Conservation (phyloP, 768 basidiomycete genomes). For the Ramaria sp. region DNA sequence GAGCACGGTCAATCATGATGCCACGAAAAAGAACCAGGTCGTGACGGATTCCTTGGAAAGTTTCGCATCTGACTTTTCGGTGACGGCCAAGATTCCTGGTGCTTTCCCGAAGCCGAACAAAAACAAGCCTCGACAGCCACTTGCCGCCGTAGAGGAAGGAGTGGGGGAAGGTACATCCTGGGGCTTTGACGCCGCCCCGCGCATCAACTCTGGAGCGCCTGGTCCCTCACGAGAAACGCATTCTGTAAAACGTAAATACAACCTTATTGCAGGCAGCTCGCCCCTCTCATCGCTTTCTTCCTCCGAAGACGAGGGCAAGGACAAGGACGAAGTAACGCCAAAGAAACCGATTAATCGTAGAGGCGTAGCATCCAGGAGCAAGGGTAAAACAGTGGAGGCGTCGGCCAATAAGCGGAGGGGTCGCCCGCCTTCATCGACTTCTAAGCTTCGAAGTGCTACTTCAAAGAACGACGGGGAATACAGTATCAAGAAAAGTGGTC, state of each 20-base stretch:
- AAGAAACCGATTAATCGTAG: neutral
- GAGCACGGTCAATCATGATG: neutral
- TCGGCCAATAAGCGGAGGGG: neutral
- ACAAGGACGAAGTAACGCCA: conserved; percentile 16
- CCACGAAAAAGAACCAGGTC: neutral
- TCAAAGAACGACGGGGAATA: neutral
- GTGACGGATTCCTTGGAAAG: neutral
- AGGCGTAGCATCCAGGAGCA: neutral
- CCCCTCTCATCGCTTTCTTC: conserved; percentile 5
- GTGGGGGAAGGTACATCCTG: neutral
- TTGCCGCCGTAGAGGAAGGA: neutral
- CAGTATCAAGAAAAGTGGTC: neutral
- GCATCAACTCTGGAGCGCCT: neutral
- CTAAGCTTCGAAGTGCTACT: neutral
- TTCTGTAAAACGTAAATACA: neutral
- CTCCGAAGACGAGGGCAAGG: conserved; percentile 13
- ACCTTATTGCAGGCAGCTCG: conserved; percentile 5
- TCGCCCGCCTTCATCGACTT: neutral
- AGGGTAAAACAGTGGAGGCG: neutral
- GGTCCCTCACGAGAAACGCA: neutral
- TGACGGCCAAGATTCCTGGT: conserved; percentile 2
- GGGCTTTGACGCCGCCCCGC: neutral
- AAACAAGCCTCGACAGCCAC: neutral
- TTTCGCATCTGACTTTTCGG: neutral
- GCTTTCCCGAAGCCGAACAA: neutral